Conservation (phyloP, 768 basidiomycete species). For the Pleurotus giganteus region DNA sequence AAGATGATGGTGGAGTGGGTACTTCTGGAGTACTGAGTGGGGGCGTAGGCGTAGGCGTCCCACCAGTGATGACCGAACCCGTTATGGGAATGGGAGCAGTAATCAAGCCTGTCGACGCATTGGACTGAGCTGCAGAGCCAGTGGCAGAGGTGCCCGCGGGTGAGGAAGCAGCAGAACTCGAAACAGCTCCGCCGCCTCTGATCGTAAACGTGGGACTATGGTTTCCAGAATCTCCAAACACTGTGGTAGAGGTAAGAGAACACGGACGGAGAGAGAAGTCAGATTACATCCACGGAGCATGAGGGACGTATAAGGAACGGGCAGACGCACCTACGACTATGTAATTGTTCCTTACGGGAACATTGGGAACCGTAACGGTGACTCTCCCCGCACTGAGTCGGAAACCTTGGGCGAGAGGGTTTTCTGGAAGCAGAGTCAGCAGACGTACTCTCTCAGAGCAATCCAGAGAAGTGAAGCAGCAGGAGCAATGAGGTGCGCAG, state of each 20-base stretch:
- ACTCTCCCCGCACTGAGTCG: slow-evolving; percentile 48
- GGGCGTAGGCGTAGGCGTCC: slow-evolving; percentile 10
- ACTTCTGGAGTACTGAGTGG: slow-evolving; percentile 11
- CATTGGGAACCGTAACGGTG: slow-evolving; percentile 49
- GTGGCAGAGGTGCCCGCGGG: slow-evolving; percentile 12
- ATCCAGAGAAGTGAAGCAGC: not conserved
- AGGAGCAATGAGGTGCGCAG: not conserved
- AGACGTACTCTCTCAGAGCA: slow-evolving; percentile 1
- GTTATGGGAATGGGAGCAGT: slow-evolving; percentile 30
- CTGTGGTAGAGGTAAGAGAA: slow-evolving; percentile 30
- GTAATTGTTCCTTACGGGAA: slow-evolving; percentile 45
- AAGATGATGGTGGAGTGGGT: not conserved
- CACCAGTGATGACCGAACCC: slow-evolving; percentile 28
- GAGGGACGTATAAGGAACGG: not conserved
- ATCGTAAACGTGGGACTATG: slow-evolving; percentile 60
- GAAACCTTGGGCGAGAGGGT: slow-evolving; percentile 58
- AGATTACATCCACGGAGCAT: slow-evolving; percentile 2
- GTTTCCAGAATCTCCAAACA: slow-evolving; percentile 70
- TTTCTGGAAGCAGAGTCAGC: slow-evolving; percentile 32
- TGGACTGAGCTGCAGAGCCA: slow-evolving; percentile 16
- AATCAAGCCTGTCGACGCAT: slow-evolving; percentile 20
- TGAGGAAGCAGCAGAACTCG: slow-evolving; percentile 21
- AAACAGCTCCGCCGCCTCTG: slow-evolving; percentile 33
- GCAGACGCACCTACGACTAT: slow-evolving; percentile 60
- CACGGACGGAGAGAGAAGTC: not conserved